phyloP scores from a whole-genome alignment of 202 grass and related monocot species.

The Dendrocalamus latiflorus region DNA sequence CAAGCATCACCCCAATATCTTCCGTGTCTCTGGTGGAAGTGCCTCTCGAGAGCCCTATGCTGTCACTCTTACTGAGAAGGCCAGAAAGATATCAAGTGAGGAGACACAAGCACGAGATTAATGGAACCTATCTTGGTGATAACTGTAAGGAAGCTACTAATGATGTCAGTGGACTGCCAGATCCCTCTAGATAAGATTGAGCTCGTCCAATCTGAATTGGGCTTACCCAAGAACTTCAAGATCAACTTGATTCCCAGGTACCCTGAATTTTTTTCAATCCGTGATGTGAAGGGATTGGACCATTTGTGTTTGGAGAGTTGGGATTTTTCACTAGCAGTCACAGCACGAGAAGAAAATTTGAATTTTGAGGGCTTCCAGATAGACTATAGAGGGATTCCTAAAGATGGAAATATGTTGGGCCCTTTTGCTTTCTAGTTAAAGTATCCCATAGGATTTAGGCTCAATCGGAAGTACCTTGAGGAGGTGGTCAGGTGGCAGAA shows the following conservation, averaged over 20 bases:
- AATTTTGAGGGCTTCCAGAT: constrained; percentile 41
- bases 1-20: constrained; percentile 58
- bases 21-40: constrained; percentile 55
- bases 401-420: constrained; percentile 72
- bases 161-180: constrained; percentile 91
- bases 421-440: constrained; percentile 83
- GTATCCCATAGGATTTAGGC: constrained; percentile 75
- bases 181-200: constrained; percentile 77
- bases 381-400: constrained; percentile 55
- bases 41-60: constrained; percentile 42
- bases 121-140: constrained; percentile 80
- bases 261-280: constrained; percentile 61
- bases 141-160: constrained; percentile 75
- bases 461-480: constrained; percentile 76
- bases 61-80: constrained; percentile 74
- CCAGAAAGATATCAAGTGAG: constrained; percentile 55
- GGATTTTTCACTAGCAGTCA: constrained; percentile 81
- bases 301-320: constrained; percentile 67
- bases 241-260: constrained; percentile 59
- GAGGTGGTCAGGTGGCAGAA: constrained; percentile 86
- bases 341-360: constrained; percentile 60
- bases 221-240: constrained; percentile 61
- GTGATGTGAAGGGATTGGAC: constrained; percentile 47
- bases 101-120: constrained; percentile 45
- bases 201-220: constrained; percentile 69